Evolutionary conservation across 1,284 basidiomycete genomes (phyloP).

Genomic region (Fomitopsis schrenkii): DNA sequence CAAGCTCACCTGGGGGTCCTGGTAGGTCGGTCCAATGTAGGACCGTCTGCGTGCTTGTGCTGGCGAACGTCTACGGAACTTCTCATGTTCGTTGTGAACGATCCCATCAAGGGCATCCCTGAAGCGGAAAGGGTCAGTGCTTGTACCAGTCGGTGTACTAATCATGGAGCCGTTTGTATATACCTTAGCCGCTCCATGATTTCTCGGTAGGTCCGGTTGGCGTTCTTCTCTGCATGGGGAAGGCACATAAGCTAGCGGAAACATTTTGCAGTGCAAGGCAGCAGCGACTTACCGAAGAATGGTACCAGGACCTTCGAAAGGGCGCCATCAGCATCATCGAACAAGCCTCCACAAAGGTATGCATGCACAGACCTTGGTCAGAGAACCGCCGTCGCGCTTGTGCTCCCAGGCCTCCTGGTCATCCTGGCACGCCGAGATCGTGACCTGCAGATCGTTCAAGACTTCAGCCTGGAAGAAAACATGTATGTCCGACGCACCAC

Average conservation of each 20-base stretch:
- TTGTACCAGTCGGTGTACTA: not conserved
- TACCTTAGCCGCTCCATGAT: slow-evolving; percentile 7
- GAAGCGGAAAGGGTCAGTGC: not conserved
- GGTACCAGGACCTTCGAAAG: slow-evolving; percentile 10
- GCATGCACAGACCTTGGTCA: not conserved
- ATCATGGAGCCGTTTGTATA: not conserved
- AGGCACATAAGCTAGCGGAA: not conserved
- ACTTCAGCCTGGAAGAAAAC: not conserved
- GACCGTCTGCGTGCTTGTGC: not conserved
- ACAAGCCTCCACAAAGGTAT: too few relatives aligned
- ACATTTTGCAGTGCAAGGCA: not conserved
- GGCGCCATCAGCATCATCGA: not conserved
- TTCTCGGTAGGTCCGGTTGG: slow-evolving; percentile 3
- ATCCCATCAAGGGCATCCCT: not conserved
- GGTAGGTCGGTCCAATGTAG: not conserved
- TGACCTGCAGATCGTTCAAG: not conserved
- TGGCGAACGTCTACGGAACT: not conserved
- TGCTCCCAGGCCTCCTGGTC: not conserved
- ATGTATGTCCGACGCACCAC: not conserved
- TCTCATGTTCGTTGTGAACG: not conserved
- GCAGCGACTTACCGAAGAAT: slow-evolving; percentile 3
- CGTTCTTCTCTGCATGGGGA: slow-evolving; percentile 3
- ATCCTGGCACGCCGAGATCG: slow-evolving; percentile 13
- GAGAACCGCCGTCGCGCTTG: not conserved
- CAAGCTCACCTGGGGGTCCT: not conserved